Evolutionary conservation across 345 rosid genomes (phyloP), one percentile per base, ranked within the genome.

Genomic region (Cardamine chenopodiifolia): DNA sequence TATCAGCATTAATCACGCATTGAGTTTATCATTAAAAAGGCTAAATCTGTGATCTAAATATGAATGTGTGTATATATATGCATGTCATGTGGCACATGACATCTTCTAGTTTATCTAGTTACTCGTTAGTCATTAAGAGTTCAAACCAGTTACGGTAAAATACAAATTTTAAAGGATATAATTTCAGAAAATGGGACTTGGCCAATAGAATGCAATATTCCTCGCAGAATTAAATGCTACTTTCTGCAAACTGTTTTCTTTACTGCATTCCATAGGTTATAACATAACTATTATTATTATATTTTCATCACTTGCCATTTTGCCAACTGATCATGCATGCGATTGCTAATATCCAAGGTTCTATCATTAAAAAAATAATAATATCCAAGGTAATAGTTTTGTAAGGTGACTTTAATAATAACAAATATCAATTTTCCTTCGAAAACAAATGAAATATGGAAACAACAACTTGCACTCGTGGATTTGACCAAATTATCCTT

Each of bases 141-240:
- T 61, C 32, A 62, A 14, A 75, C 56, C 69, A 76, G 4, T 50
- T 39, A 37, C 49, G 73, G 45, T 50, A 37, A 75, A 53, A 11
- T 3, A 0, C 1, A 26, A 26, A 18, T 1, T 45, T 19, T 4
- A 23, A 5, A 35, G 18, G 9, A 11, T 44, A 25, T 17, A 15
- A 57, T 52, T 69, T 48, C 22, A 52, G 23, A 76, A 62, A 62
- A 62, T n/a, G 22, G 14, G 17, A 37, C 2, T 61, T 69, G 59
- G 61, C 71, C 66, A 76, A 20, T 47, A 64, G n/a, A 65, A 47
- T 76, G 70, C 40, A 54, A 34, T 70, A 63, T 70, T 63, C 71
- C 45, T 70, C 34, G 25, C 75, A 54, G 56, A 70, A 53, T 44
- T 62, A 29, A 54, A 55, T 70, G 74, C 20, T 52, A 34, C 37